These are phyloP conservation scores for Filobasidium floriforme DNA, from an alignment of 768 basidiomycete species.

Conservation along the genomic window DNA sequence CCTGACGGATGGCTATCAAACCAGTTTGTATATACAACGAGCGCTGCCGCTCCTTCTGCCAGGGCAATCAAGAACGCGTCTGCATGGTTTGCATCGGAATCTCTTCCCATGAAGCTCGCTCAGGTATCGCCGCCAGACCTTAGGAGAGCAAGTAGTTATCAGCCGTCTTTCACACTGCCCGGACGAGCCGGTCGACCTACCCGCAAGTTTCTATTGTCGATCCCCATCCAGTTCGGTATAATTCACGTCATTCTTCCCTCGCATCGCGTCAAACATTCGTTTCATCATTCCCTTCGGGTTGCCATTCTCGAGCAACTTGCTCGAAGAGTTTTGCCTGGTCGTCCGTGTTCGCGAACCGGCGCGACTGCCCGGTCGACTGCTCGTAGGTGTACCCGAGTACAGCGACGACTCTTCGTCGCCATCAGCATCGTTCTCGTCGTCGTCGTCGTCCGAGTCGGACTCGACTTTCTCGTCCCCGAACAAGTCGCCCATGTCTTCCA, in stretches of 20 bases:
- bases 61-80: neutral
- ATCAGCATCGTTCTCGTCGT: constrained; percentile 25
- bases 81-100: neutral
- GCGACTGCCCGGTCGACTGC: constrained; percentile 7
- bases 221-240: constrained; percentile 1
- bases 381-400: constrained; percentile 13
- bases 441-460: constrained; percentile 29
- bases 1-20: neutral
- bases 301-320: constrained; percentile 14
- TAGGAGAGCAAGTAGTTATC: neutral
- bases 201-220: constrained; percentile 18
- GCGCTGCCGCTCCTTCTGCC: neutral
- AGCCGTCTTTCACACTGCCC: neutral
- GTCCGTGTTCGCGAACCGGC: constrained; percentile 5
- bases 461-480: constrained; percentile 39
- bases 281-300: constrained; percentile 12
- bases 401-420: constrained; percentile 12
- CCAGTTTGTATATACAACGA: neutral
- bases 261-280: constrained; percentile 13
- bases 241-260: constrained; percentile 1
- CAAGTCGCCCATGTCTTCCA: constrained; percentile 40
- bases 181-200: too few relatives aligned
- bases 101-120: neutral
- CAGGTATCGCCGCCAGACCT: neutral
- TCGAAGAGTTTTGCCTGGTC: constrained; percentile 11